Percentiles rank a stretch among this genome's conserved stretches.
These are phyloP conservation scores for Ceratocystis alfenasii DNA, from an alignment of 2,329 filamentous ascomycete genomes.

Conservation along the genomic window DNA sequence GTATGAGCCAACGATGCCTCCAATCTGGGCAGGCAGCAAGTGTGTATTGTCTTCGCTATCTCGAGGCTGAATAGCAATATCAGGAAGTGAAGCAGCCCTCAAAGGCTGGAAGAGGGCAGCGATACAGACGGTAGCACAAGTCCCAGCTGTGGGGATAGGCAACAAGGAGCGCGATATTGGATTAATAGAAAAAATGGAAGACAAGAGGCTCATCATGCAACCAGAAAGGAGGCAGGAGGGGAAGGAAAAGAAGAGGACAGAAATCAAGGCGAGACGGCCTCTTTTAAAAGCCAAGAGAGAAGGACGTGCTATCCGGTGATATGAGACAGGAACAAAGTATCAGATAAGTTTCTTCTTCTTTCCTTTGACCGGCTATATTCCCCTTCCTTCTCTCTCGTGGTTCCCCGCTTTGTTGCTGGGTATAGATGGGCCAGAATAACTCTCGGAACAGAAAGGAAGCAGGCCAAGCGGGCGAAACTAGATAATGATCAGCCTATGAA, in stretches of 20 bases:
- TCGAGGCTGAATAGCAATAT: constrained; percentile 42
- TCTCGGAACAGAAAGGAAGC: neutral
- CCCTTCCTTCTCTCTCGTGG: neutral
- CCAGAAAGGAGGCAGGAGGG: constrained; percentile 11
- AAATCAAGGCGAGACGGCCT: constrained; percentile 14
- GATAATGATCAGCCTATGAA: neutral
- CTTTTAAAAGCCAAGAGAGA: constrained; percentile 17
- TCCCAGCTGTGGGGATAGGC: constrained; percentile 4
- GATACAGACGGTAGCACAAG: constrained; percentile 11
- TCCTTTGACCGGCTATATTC: neutral
- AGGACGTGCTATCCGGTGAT: neutral
- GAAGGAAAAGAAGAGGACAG: constrained; percentile 2
- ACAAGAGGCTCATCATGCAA: constrained; percentile 19
- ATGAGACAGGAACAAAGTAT: constrained; percentile 9
- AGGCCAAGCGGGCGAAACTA: neutral
- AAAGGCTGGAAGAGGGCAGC: constrained; percentile 22
- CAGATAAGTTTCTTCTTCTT: neutral
- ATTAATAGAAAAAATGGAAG: constrained; percentile 25
- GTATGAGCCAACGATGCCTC: constrained; percentile 75
- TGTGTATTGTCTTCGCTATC: constrained; percentile 26
- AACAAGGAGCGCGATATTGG: constrained; percentile 25
- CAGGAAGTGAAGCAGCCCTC: constrained; percentile 24
- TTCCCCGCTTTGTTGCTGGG: constrained; percentile 1
- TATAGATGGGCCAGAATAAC: neutral
- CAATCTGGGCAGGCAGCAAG: constrained; percentile 65